Percentiles rank a stretch among this genome's conserved stretches.
Evolutionary conservation across 1,139 yeast species (phyloP).

Genomic region (Ogataea hybrid): DNA sequence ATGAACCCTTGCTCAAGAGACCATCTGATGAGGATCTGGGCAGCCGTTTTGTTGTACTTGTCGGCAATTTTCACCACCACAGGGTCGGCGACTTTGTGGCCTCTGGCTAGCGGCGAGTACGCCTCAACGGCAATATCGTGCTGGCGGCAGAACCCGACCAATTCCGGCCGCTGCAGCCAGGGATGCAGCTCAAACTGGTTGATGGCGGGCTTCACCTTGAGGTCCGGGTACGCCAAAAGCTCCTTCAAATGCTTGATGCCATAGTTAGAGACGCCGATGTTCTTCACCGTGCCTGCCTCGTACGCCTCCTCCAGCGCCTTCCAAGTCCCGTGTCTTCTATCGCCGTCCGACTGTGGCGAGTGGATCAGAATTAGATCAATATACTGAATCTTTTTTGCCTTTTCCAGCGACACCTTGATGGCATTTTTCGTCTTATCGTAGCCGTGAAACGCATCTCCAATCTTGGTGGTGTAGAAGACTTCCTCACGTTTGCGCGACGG

Average conservation of each 20-base stretch:
- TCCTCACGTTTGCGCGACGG: too few relatives aligned
- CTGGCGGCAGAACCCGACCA: constrained; percentile 35
- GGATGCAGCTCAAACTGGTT: constrained; percentile 56
- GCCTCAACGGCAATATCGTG: constrained; percentile 48
- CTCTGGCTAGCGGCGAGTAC: constrained; percentile 54
- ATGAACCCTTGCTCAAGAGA: too few relatives aligned
- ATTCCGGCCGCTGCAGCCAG: constrained; percentile 41
- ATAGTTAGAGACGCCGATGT: constrained; percentile 45
- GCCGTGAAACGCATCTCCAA: too few relatives aligned
- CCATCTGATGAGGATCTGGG: too few relatives aligned
- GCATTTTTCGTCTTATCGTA: too few relatives aligned
- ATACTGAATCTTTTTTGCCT: too few relatives aligned
- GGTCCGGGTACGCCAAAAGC: constrained; percentile 36
- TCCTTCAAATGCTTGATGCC: constrained; percentile 41
- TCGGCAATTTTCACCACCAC: constrained; percentile 39
- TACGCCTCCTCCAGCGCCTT: constrained; percentile 43
- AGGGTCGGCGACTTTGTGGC: constrained; percentile 47
- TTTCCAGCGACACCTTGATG: too few relatives aligned
- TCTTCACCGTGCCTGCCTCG: constrained; percentile 33
- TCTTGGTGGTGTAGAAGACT: too few relatives aligned
- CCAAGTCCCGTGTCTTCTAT: constrained; percentile 42
- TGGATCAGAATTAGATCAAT: too few relatives aligned
- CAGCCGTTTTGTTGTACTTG: constrained; percentile 38
- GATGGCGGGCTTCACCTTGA: constrained; percentile 42
- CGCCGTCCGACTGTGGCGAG: too few relatives aligned